phyloP scores from a whole-genome alignment of 192 early-diverging fungal species.

The Linderina pennispora region DNA sequence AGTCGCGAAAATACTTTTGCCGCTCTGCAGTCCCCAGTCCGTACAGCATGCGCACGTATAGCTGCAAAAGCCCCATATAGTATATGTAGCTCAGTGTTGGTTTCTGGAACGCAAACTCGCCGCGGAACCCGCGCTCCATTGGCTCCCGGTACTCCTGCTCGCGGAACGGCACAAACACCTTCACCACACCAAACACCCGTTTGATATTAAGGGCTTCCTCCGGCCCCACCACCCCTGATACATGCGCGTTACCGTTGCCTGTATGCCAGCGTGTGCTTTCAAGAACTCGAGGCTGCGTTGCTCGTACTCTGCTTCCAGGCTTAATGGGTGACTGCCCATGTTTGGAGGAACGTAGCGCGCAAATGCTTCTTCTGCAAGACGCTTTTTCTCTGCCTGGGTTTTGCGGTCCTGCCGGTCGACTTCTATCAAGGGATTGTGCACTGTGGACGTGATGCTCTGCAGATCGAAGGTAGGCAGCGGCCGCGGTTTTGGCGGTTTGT shows the following conservation, averaged over 20 bases:
- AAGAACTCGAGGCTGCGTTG: constrained; percentile 7
- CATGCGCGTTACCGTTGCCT: constrained; percentile 17
- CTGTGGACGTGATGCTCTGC: not conserved
- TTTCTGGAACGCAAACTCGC: constrained; percentile 28
- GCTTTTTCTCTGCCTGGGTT: not conserved
- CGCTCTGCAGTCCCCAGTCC: constrained; percentile 1
- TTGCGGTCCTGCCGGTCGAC: not conserved
- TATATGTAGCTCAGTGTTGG: not conserved
- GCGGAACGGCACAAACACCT: constrained; percentile 4
- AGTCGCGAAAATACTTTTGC: constrained; percentile 17
- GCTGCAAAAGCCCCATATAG: constrained; percentile 10
- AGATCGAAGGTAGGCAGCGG: constrained; percentile 6
- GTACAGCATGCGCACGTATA: constrained; percentile 20
- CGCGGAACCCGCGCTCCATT: not conserved
- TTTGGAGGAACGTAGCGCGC: not conserved
- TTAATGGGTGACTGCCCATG: constrained; percentile 11
- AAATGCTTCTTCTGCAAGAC: not conserved
- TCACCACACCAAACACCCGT: constrained; percentile 6
- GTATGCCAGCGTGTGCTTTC: constrained; percentile 10
- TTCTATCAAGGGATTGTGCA: constrained; percentile 33
- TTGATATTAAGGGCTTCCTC: constrained; percentile 3
- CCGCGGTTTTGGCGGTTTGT: constrained; percentile 1
- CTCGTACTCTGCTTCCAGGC: constrained; percentile 10
- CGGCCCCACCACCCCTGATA: not conserved
- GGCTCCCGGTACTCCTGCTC: not conserved